Conservation (phyloP, 2,329 filamentous ascomycete genomes). For the Talaromyces pinophilus region DNA sequence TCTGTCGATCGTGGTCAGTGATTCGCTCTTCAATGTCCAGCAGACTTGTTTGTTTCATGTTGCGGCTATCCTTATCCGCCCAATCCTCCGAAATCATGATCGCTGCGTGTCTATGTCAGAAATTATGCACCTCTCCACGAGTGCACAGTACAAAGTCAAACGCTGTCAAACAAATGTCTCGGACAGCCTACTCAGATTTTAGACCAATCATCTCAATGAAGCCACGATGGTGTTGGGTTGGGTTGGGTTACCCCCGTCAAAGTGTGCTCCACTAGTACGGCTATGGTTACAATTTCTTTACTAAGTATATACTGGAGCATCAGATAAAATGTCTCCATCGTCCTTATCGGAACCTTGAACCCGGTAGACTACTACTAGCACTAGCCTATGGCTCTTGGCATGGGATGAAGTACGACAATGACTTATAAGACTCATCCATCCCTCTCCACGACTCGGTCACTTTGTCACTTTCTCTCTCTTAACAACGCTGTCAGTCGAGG, state of each 20-base stretch:
- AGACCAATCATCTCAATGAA: neutral
- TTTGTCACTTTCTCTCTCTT: neutral
- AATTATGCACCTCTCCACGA: neutral
- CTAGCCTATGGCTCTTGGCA: neutral
- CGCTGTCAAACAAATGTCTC: constrained; percentile 6
- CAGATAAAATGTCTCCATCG: neutral
- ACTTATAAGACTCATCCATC: constrained; percentile 2
- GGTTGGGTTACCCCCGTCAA: neutral
- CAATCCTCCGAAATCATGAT: neutral
- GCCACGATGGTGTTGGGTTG: neutral
- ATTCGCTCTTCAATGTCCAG: neutral
- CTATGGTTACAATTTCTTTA: neutral
- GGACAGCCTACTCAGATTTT: neutral
- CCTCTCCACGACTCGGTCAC: neutral
- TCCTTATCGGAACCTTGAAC: neutral
- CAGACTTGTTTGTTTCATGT: neutral
- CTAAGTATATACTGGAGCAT: neutral
- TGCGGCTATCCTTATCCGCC: constrained; percentile 1
- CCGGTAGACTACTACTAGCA: neutral
- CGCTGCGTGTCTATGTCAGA: neutral
- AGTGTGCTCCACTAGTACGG: neutral
- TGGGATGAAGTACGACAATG: neutral
- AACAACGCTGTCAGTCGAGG: neutral
- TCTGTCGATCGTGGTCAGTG: neutral
- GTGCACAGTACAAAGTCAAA: neutral